Evolutionary conservation across 352 stramenopile species (phyloP).

Genomic region (Lagenidium sp.): DNA sequence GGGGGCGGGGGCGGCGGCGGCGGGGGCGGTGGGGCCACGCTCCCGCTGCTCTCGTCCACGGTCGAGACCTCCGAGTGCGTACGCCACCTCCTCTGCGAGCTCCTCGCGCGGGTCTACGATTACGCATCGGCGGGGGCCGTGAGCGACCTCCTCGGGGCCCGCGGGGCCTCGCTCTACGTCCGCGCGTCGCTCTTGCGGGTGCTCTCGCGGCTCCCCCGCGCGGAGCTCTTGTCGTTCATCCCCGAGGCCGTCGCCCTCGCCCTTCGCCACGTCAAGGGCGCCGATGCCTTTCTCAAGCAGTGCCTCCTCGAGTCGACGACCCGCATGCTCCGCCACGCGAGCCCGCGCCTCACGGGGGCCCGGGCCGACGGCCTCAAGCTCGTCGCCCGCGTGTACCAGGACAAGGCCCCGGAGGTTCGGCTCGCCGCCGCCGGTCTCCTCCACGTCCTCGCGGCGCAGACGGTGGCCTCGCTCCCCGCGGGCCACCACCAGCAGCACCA

Average conservation of each 20-base stretch:
- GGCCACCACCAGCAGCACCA: too few species aligned
- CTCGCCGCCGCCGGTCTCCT: conserved; percentile 49
- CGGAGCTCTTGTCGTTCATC: conserved; percentile 61
- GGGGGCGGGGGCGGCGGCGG: conserved; percentile 15
- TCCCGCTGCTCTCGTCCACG: conserved; percentile 39
- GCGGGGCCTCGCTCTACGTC: conserved; percentile 53
- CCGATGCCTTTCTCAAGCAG: conserved; percentile 79
- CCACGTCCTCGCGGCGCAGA: conserved; percentile 48
- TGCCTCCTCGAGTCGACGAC: conserved; percentile 56
- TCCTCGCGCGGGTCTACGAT: conserved; percentile 67
- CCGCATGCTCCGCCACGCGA: conserved; percentile 29
- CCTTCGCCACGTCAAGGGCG: conserved; percentile 41
- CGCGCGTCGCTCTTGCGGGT: conserved; percentile 66
- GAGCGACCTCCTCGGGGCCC: conserved; percentile 42
- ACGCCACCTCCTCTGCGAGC: conserved; percentile 55
- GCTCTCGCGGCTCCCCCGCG: conserved; percentile 35
- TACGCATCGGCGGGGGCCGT: conserved; percentile 45
- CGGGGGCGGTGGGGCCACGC: conserved; percentile 23
- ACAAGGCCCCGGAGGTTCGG: conserved; percentile 72
- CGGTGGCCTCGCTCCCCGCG: conserved; percentile 9
- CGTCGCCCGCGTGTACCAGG: conserved; percentile 51
- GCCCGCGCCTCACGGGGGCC: conserved; percentile 27
- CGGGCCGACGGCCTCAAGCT: conserved; percentile 70
- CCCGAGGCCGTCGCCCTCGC: conserved; percentile 55
- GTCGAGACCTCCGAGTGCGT: conserved; percentile 57